phyloP scores from a whole-genome alignment of 768 basidiomycete genomes.

The Mycena indigotica region DNA sequence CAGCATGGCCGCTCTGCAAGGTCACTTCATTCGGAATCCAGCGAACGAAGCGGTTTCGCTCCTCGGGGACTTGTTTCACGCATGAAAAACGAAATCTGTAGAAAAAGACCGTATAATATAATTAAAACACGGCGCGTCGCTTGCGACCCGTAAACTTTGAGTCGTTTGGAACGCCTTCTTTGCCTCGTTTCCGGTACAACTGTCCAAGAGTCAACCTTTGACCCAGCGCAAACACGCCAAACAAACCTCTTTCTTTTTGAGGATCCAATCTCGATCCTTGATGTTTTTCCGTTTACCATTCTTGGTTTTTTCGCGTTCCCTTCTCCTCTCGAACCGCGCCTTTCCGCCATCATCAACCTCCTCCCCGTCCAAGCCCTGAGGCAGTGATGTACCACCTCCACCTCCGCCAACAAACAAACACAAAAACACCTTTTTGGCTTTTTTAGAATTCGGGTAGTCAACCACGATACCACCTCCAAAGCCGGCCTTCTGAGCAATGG shows the following conservation, averaged over 20 bases:
- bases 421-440: slow-evolving; percentile 92
- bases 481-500: slow-evolving; percentile 89
- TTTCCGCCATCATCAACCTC: slow-evolving; percentile 52
- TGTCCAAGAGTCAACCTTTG: slow-evolving; percentile 30
- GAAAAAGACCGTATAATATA: slow-evolving; percentile 22
- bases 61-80: slow-evolving; percentile 49
- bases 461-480: slow-evolving; percentile 97
- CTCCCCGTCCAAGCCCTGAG: slow-evolving; percentile 75
- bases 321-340: slow-evolving; percentile 75
- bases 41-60: slow-evolving; percentile 56
- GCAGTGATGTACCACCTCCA: slow-evolving; percentile 63
- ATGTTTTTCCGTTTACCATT: slow-evolving; percentile 69
- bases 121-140: slow-evolving; percentile 75
- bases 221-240: not conserved
- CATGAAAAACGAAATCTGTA: slow-evolving; percentile 12
- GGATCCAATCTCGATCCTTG: slow-evolving; percentile 89
- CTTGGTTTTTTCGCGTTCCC: slow-evolving; percentile 57
- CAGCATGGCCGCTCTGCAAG: slow-evolving; percentile 97
- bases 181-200: slow-evolving; percentile 84
- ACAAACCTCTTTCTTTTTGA: slow-evolving; percentile 93
- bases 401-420: slow-evolving; percentile 88
- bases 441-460: slow-evolving; percentile 96
- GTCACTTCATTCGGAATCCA: slow-evolving; percentile 83
- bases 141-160: slow-evolving; percentile 94
- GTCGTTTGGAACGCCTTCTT: slow-evolving; percentile 80